Evolutionary conservation across 2,329 filamentous ascomycete genomes (phyloP), one percentile per base, ranked within the genome.

Genomic region (Xylariales sp.): DNA sequence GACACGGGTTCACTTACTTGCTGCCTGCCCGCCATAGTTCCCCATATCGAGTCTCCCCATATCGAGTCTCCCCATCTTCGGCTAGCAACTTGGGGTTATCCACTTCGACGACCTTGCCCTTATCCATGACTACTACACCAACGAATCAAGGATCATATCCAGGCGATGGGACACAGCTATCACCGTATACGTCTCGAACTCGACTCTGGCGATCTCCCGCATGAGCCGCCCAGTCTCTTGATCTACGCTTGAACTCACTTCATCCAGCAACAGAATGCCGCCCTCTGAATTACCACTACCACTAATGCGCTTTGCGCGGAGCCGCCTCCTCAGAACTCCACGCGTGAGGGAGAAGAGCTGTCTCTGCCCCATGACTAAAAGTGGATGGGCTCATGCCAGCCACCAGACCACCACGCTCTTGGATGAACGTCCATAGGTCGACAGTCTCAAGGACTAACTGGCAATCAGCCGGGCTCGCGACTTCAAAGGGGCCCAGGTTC

Each of bases 321-420:
- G 25, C 1, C 53, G 49, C 20, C 56, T 46, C 19, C 58, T 43
- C 6, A 62, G 46, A 2, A 59, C 42, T 2, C 56, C 54, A 5
- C 57, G 52, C 1, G 44, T 48, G 1, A 57, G 54, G 5, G 51
- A 52, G 32, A 59, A 51, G 9, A 59, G 50, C 39, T 60, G 55
- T 14, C 46, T 33, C 51, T 81, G 76, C 1, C 76, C 78, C 44
- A n/a, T 70, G 68, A n/a, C 66, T 71, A 4, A 74, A 54, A 42
- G 65, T 64, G 11, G 66, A 56, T 3, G 63, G 57, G 16, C 64
- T 66, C 40, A 77, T 63, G 11, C 43, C 46, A 4, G 51, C 47
- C 1, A 49, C 46, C 3, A 60, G 45, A 3, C 58, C 55, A 5
- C 57, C 57, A 3, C 44, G 46, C 1, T 52, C 47, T n/a, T 43